Evolutionary conservation across 192 early-diverging fungal species (phyloP).

Genomic region (Entophlyctis helioformis): DNA sequence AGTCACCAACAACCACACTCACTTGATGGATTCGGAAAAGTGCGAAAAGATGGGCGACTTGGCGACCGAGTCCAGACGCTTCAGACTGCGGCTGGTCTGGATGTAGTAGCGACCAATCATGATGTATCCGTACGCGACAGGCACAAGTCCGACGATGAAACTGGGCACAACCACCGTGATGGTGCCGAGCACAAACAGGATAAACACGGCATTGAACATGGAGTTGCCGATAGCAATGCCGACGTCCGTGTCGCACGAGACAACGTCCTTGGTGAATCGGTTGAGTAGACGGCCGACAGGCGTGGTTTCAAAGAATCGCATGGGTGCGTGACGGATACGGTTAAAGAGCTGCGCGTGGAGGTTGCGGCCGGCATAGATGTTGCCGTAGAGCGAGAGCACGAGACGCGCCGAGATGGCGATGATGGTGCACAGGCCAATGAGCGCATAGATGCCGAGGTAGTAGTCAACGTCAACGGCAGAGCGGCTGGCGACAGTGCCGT

Average conservation of each 20-base stretch:
- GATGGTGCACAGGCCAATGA: constrained; percentile 1
- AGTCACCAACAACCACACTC: constrained; percentile 4
- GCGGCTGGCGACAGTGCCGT: too few species aligned
- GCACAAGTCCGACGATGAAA: constrained; percentile 24
- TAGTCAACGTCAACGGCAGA: not conserved
- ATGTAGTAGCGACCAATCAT: constrained; percentile 7
- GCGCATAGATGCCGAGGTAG: constrained; percentile 7
- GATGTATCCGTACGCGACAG: constrained; percentile 12
- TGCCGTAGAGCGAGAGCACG: not conserved
- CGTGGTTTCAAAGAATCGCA: constrained; percentile 52
- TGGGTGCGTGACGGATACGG: constrained; percentile 20
- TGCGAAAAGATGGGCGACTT: constrained; percentile 20
- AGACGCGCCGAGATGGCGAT: not conserved
- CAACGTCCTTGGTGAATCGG: constrained; percentile 84
- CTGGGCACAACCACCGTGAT: constrained; percentile 46
- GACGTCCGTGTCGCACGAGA: constrained; percentile 15
- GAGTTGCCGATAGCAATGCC: too few species aligned
- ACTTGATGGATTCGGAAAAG: constrained; percentile 31
- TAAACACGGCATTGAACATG: too few species aligned
- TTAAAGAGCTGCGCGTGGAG: constrained; percentile 18
- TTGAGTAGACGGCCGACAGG: constrained; percentile 65
- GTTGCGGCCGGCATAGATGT: not conserved
- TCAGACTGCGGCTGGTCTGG: constrained; percentile 14
- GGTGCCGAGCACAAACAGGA: constrained; percentile 2
- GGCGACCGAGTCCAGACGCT: constrained; percentile 21